phyloP scores from a whole-genome alignment of 441 rosid species.

The Adansonia madagascariensis region DNA sequence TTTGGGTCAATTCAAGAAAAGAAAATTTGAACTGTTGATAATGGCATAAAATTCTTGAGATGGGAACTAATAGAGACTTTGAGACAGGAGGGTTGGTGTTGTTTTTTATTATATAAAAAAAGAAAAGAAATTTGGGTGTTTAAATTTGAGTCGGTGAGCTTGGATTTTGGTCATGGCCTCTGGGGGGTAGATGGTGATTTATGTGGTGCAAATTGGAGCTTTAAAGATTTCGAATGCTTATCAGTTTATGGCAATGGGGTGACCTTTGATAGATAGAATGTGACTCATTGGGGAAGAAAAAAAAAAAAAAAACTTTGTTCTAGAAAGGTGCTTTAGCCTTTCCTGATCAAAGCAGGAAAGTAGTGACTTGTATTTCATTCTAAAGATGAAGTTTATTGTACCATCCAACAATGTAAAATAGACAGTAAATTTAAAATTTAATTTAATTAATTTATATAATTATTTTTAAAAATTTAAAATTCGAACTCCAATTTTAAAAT shows the following conservation, averaged over 20 bases:
- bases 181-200: background rate
- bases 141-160: slow-evolving; percentile 20
- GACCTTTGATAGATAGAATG: slow-evolving; percentile 35
- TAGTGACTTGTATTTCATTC: slow-evolving; percentile 24
- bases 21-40: background rate
- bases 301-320: slow-evolving; percentile 10
- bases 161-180: background rate
- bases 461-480: too few species aligned
- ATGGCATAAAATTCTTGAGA: slow-evolving; percentile 19
- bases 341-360: background rate
- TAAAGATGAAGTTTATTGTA: background rate
- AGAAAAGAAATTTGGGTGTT: background rate
- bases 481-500: too few species aligned
- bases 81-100: slow-evolving; percentile 13
- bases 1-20: background rate
- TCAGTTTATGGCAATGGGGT: slow-evolving; percentile 22
- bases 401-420: background rate
- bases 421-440: too few species aligned
- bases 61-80: background rate
- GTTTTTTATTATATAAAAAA: background rate
- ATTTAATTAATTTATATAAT: too few species aligned
- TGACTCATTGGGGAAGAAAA: background rate
- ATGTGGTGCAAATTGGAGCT: slow-evolving; percentile 34
- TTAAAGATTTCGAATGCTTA: slow-evolving; percentile 11
- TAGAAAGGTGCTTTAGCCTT: slow-evolving; percentile 26